Base-by-base conservation (phyloP, 1,284 basidiomycete species). In the Fomitiporia mediterranea region DNA sequence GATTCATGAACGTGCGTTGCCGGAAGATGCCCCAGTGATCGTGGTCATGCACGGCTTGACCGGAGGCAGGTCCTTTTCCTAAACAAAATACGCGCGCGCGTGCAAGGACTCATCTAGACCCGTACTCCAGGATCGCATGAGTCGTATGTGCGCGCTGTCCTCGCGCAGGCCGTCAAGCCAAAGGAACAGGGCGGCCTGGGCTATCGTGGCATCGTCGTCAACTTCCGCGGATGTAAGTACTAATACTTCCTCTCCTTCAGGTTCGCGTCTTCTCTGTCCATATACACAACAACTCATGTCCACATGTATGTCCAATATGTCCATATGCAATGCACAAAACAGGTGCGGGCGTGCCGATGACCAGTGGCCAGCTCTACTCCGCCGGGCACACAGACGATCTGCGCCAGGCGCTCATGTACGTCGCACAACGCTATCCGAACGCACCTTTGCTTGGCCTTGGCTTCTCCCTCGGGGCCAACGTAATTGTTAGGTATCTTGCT, bases 391-490 rank as follows among this genome's bases (percentile, higher is more conserved):
- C 93, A 9, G 85, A 91, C 61, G 95, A 98, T 71, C 75, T 95
- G 34, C 84, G 92, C 44, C 84, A 84, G 54, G 89, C 92, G 0
- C 70, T 95, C 43, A 78, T 89, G 66, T 89, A 90, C 70, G 81
- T 98, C 51, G 77, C 84, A 4, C 71, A 82, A 57, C 72, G 74
- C 57, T 95, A 87, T 65, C 94, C 97, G 2, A 71, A 79, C 21
- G 91, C 94, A 0, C 89, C 87, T 5, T 73, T 98, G 38, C 74
- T 95, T 32, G 96, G 91, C 9, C 73, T 97, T 27, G 94, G 94
- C 4, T 99, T 98, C 74, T 97, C 93, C 2, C 82, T 99, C 46
- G 97, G 96, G 51, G 92, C 94, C 37, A 92, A 93, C 65, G 87
- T 98, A 40, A 73, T 99, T 60, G 88, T 91, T n/a, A 82, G 92